Base-by-base conservation (phyloP, 2,329 filamentous ascomycete species). In the Thielaviopsis punctulata region DNA sequence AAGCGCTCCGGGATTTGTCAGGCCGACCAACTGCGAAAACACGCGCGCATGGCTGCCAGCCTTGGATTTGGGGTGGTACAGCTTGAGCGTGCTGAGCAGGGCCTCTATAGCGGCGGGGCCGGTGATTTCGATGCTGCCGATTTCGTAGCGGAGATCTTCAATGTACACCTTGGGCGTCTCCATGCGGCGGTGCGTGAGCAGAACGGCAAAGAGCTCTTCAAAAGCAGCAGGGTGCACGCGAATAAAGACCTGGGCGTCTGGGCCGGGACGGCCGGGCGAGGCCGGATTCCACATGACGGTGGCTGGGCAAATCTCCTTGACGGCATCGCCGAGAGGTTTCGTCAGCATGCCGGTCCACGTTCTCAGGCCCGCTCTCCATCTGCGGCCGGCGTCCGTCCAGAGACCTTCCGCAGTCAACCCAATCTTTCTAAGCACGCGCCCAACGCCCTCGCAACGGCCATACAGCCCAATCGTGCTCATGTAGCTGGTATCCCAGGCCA, bases 401-500 rank as follows among this genome's bases (percentile, higher is more conserved):
- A 78, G 67, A 15, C 74, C 71, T 13, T 77, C 71, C 19, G 78
- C 72, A 1, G 69, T 68, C 45, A 87, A 65, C 1, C 84, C 81
- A 1, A 95, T 59, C 4, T 71, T 73, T 60, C 71, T 78, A 30
- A 96, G 63, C 9, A 90, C 70, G 36, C 76, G 74, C 52, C 80
- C 70, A 41, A 95, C 68, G 51, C 80, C 81, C 25, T 69, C 65
- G 41, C 77, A 69, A 13, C 71, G 68, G 0, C 89, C 92, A 58
- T 82, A 80, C 3, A 96, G 63, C 13, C 82, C 75, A 57, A 96
- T 83, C 1, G 87, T 95, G 59, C 86, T 85, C 70, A 92, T 84
- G 63, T 95, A 98, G 63, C 89, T 96, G 71, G 80, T 86, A 66
- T 98, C 92, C 88, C 90, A 96, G 1, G 81, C 81, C 44, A 96